Base-by-base conservation (phyloP, 2,329 filamentous ascomycete species). In the Cadophora malorum region DNA sequence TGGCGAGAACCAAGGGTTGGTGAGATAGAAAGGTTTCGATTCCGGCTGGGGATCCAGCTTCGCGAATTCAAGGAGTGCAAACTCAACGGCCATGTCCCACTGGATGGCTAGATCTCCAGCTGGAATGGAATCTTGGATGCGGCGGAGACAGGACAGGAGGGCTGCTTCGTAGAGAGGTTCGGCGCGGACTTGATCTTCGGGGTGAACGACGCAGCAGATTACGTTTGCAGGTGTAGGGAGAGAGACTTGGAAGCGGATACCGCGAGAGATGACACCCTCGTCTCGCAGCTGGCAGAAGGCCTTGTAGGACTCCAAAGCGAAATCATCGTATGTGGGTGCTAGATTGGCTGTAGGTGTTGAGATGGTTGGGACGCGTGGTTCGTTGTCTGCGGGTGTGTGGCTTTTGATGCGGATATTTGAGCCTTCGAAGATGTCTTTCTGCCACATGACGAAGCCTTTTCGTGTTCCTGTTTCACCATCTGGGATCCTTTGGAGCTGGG, bases 391-490 rank as follows among this genome's bases (percentile, higher is more conserved):
- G n/a, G 69, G 52, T 52, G 65, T 61, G 49, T 62, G 63, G 52
- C 49, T 67, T 21, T 45, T 59, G 56, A 59, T 6, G 9, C 56
- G 56, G 67, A 66, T 47, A 31, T 65, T 63, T 9, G 67, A 53
- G 65, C 58, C 72, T 28, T 67, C 60, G 71, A 81, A 80, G 28
- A 77, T 68, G 16, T 68, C 61, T 31, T 70, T 65, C 69, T 80
- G 80, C 71, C 75, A 82, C 45, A 64, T 62, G 16, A 79, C 76
- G 64, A 78, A 81, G 35, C 71, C 73, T 9, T 75, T 59, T 33
- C 81, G 75, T 50, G 75, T 55, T 16, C 75, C 79, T 7, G 79
- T 79, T 69, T 83, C 81, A 58, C 81, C 81, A 69, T 83, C 81
- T 3, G 81, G 80, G 3, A 83, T 77, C 41, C 77, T 76, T 31